Evolutionary conservation across 306 rosid genomes (phyloP), one percentile per base, ranked within the genome.

Genomic region (Cyamopsis tetragonoloba): DNA sequence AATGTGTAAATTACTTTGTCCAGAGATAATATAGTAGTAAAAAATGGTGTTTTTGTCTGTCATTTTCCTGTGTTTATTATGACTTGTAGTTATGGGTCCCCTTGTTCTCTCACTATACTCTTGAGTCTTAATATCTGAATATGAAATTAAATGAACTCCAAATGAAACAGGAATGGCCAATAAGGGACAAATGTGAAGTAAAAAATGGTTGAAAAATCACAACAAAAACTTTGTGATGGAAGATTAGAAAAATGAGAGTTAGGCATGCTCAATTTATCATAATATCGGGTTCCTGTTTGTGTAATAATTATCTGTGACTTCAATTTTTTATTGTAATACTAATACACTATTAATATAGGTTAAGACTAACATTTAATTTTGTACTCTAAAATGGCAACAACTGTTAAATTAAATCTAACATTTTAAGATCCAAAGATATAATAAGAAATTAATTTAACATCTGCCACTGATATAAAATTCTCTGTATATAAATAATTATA

Each of bases 1-100:
- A 53, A 53, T 57, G 44, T 71, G 64, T 64, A 62, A 71, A 67
- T 55, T 47, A 46, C 58, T 46, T 14, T 64, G 68, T 67, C 31
- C 43, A 51, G 62, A 62, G 73, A 62, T 50, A 51, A 67, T 60
- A 75, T 14, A 19, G 68, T 6, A 17, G 54, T 4, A 28, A 6
- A 20, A 13, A 24, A 39, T 38, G 62, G 58, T 63, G 32, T 31
- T 61, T 42, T 39, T 14, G 44, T 13, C n/a, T 42, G 44, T 28
- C 42, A 31, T 54, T 15, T 31, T 54, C 18, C 31, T 39, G 10
- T 62, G 37, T 17, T 18, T 8, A 43, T 18, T 12, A 23, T 63
- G 41, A 64, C 35, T 26, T n/a, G n/a, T n/a, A n/a, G n/a, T n/a
- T 11, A 60, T 8, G 62, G 47, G 34, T 26, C 38, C 64, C 49